Percentiles rank a stretch among this genome's conserved stretches.
Evolutionary conservation across 2,329 filamentous ascomycete genomes (phyloP).

Genomic region (Trichophyton schoenleinii): DNA sequence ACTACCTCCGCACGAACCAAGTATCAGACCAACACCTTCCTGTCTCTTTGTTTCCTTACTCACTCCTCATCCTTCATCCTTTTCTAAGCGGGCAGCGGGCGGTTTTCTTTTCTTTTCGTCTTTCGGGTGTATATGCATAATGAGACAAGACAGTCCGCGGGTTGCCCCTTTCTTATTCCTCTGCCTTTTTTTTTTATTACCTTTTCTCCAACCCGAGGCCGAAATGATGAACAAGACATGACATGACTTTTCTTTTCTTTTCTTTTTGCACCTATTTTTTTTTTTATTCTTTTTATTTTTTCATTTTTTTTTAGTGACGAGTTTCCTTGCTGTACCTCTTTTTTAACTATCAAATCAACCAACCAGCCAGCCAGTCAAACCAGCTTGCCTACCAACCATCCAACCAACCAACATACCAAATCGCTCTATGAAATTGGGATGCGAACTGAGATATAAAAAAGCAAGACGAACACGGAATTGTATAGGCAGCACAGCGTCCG

Average conservation of each 20-base stretch:
- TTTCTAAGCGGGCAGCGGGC: neutral
- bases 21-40: too few relatives aligned
- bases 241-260: neutral
- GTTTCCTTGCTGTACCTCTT: neutral
- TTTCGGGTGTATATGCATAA: constrained; percentile 2
- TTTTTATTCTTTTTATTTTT: neutral
- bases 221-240: neutral
- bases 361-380: too few relatives aligned
- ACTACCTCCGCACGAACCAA: neutral
- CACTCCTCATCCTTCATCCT: neutral
- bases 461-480: neutral
- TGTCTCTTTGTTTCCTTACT: neutral
- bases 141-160: neutral
- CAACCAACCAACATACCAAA: too few relatives aligned
- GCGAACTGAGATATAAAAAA: neutral
- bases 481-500: neutral
- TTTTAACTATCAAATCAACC: neutral
- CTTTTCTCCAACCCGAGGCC: neutral
- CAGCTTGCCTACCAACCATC: too few relatives aligned
- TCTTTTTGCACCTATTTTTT: neutral
- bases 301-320: neutral
- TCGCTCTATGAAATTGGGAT: neutral
- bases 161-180: neutral
- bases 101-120: neutral
- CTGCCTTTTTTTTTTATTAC: neutral